Conservation (phyloP, 2,329 filamentous ascomycete genomes). For the Ceratocystis alfenasii region DNA sequence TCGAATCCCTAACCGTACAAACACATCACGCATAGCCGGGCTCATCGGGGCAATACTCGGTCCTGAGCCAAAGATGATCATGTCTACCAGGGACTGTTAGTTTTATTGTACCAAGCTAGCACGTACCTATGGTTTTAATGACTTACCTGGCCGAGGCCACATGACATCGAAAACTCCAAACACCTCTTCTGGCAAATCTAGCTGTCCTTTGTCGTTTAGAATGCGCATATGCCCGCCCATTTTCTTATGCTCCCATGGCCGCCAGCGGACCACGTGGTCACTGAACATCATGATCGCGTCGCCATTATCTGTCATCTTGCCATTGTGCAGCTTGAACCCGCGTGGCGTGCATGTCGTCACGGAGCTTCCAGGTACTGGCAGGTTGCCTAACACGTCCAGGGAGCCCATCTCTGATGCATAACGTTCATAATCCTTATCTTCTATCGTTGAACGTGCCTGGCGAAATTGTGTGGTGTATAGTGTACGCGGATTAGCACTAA, state of each 20-base stretch:
- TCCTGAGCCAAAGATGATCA: slow-evolving; percentile 82
- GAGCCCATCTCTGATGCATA: slow-evolving; percentile 19
- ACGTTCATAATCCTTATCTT: neutral
- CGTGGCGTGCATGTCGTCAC: slow-evolving; percentile 72
- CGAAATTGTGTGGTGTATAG: neutral
- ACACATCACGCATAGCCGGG: slow-evolving; percentile 56
- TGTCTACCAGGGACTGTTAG: slow-evolving; percentile 42
- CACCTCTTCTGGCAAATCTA: slow-evolving; percentile 57
- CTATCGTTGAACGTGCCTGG: neutral
- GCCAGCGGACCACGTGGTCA: slow-evolving; percentile 82
- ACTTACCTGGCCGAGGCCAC: slow-evolving; percentile 79
- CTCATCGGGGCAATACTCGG: slow-evolving; percentile 63
- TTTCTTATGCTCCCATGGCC: slow-evolving; percentile 53
- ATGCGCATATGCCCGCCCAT: slow-evolving; percentile 35
- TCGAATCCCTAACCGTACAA: slow-evolving; percentile 68
- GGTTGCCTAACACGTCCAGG: slow-evolving; percentile 67
- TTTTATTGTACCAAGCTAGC: neutral
- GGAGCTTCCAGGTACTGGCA: slow-evolving; percentile 64
- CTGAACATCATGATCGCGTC: slow-evolving; percentile 67
- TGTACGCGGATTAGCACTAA: neutral
- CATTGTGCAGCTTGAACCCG: slow-evolving; percentile 80
- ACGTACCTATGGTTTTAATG: slow-evolving; percentile 6
- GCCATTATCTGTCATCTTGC: slow-evolving; percentile 55
- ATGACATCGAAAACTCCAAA: slow-evolving; percentile 67
- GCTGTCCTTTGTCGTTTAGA: slow-evolving; percentile 67